Evolutionary conservation across 179 eudicot genomes (phyloP), one percentile per base, ranked within the genome.

Genomic region (Silene coronaria): DNA sequence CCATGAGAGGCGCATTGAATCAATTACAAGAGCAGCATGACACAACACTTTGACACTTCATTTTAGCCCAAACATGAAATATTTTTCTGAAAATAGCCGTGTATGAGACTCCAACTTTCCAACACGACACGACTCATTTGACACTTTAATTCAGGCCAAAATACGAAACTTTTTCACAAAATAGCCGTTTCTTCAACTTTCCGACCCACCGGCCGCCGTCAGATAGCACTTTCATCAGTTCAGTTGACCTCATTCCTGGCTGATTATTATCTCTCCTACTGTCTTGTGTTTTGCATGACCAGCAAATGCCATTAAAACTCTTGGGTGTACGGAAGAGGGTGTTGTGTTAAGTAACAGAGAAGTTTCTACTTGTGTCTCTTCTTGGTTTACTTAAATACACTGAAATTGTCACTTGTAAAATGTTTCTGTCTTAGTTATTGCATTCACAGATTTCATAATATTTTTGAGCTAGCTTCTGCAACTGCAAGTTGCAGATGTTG

Each of bases 361-460:
- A 26, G 74, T 13, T 48, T 51, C 22, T 53, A 53, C 58, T 17
- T 53, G 58, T 51, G 74, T 71, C 51, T 53, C 62, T 51, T 51
- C 62, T 60, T 62, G 34, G 67, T 59, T 58, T n/a, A 58, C 36
- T 58, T 73, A 22, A 58, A 28, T 72, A 55, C 46, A 55, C 26
- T 55, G 63, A 22, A 55, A 14, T 62, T 30, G 34, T 19, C 13
- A n/a, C 46, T 36, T 32, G 72, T 21, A 21, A 23, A 48, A 69
- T 74, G 24, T 26, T 69, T 66, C 64, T 70, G 67, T 23, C 32
- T 28, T 71, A 71, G 65, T 80, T 76, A 76, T 80, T 80, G 80
- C 80, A 80, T 42, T 80, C 80, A 77, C 80, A 80, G 58, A 67
- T 38, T 80, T 57, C 68, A 17, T 55, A 70, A 45, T 30, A 42